These are phyloP conservation scores for Saccharata proteae DNA, from an alignment of 2,329 filamentous ascomycete species.

Conservation along the genomic window DNA sequence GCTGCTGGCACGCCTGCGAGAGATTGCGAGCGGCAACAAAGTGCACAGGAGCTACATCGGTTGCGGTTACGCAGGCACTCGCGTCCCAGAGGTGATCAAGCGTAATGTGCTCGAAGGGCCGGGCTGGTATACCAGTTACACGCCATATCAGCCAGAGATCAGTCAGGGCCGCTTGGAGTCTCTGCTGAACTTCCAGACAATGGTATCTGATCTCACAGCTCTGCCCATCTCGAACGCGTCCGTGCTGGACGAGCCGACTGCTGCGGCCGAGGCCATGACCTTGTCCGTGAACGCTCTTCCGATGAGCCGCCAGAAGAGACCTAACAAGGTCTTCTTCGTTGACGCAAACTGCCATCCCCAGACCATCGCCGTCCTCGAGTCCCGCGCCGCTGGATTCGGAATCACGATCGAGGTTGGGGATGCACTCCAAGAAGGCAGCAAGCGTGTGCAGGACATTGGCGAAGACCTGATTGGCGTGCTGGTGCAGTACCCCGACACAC, in stretches of 20 bases:
- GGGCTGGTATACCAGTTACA: slow-evolving; percentile 97
- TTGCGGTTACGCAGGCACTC: slow-evolving; percentile 77
- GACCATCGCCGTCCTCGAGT: slow-evolving; percentile 71
- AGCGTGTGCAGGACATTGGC: slow-evolving; percentile 59
- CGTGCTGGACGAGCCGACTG: slow-evolving; percentile 80
- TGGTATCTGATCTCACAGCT: slow-evolving; percentile 78
- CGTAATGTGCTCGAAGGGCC: slow-evolving; percentile 87
- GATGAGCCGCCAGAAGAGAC: slow-evolving; percentile 56
- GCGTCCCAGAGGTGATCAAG: slow-evolving; percentile 80
- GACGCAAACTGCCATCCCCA: slow-evolving; percentile 74
- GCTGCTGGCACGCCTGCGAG: slow-evolving; percentile 40
- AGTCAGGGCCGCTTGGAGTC: slow-evolving; percentile 90
- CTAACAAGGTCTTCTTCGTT: slow-evolving; percentile 72
- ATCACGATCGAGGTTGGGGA: slow-evolving; percentile 67
- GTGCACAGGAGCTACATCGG: slow-evolving; percentile 64
- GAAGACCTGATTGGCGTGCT: slow-evolving; percentile 79
- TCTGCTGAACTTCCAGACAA: slow-evolving; percentile 87
- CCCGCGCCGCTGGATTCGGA: slow-evolving; percentile 82
- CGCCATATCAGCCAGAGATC: slow-evolving; percentile 93
- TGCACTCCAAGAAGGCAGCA: slow-evolving; percentile 51
- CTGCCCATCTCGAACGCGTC: slow-evolving; percentile 85
- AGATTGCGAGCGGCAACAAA: slow-evolving; percentile 49
- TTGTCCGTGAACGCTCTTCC: slow-evolving; percentile 71
- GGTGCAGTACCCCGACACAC: slow-evolving; percentile 89
- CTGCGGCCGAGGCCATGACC: slow-evolving; percentile 92